A percentile compares a stretch with the other conserved stretches of the same genome.
These are phyloP conservation scores for Lichtheimia hyalospora DNA, from an alignment of 371 early-diverging fungal genomes.

Conservation along the genomic window DNA sequence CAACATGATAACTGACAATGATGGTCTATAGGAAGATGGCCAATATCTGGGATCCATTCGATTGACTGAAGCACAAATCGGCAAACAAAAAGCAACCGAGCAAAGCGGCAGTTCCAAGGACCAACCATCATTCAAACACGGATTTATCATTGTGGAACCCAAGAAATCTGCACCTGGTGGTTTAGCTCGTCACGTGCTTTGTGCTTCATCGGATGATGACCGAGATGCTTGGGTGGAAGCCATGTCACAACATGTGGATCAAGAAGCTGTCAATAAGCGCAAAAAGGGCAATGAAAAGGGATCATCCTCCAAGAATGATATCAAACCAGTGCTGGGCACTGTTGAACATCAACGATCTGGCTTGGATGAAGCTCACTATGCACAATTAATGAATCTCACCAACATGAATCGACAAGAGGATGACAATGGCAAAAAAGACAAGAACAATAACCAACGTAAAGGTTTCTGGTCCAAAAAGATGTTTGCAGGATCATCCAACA, in stretches of 20 bases:
- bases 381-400: constrained; percentile 6
- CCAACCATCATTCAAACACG: constrained; percentile 64
- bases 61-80: constrained; percentile 55
- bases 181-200: constrained; percentile 73
- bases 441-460: constrained; percentile 22
- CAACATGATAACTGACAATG: not conserved
- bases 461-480: constrained; percentile 32
- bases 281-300: constrained; percentile 9
- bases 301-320: constrained; percentile 18
- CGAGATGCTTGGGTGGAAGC: constrained; percentile 86
- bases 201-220: constrained; percentile 84
- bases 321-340: constrained; percentile 14
- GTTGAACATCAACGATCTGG: not conserved
- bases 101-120: constrained; percentile 24
- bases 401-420: constrained; percentile 3
- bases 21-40: constrained; percentile 48
- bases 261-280: constrained; percentile 15
- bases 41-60: constrained; percentile 55
- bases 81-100: constrained; percentile 32
- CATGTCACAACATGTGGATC: constrained; percentile 45
- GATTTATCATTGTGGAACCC: constrained; percentile 76
- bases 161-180: constrained; percentile 61
- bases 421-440: constrained; percentile 18
- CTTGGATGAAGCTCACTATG: not conserved
- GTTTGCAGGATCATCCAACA: constrained; percentile 17